Base-by-base conservation (phyloP, 2,329 filamentous ascomycete genomes). In the Apiospora arundinis region DNA sequence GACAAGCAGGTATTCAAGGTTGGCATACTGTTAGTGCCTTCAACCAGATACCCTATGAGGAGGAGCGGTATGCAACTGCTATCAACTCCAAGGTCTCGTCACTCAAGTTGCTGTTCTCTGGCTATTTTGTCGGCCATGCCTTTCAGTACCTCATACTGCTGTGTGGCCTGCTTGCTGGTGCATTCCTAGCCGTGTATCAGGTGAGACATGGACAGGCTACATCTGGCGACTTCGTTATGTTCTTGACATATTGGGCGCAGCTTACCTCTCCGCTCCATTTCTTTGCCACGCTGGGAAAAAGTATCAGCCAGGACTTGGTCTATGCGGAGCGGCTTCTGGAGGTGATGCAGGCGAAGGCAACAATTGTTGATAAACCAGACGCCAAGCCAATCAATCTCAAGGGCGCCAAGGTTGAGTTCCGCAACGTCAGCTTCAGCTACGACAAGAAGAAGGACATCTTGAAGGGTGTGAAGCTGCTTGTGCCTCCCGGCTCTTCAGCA, bases 201-300 rank as follows among this genome's bases (percentile, higher is more conserved):
- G 91, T 94, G 70, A 90, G 87, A 2, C 86, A 85, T n/a, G 87
- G 86, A 1, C 81, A 87, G 69, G 87, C 89, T 5, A 88, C 88
- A 6, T 84, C 92, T 14, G 92, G 92, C 70, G 87, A 92, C 74
- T 93, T 94, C 75, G 90, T 92, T 70, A 89, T 91, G 81, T 84
- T 94, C 21, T 82, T 94, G 72, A 92, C 91, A 69, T 94, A 94
- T 79, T 93, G 93, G 91, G 87, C 88, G 23, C 92, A 94, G 77
- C 85, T 94, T 48, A 92, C 92, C 63, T 87, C 88, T 1, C 92
- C 92, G 2, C 85, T 94, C 69, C 91, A 91, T 74, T 93, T 92
- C 80, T 93, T 94, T 77, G 86, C 88, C 8, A 82, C 83, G 23
- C 80, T 90, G 40, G 88, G 89, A 8, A 88, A 87, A 76, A 86